A percentile compares a stretch with the other conserved stretches of the same genome.
phyloP scores from a whole-genome alignment of 2,329 filamentous ascomycete genomes.

The Rhytidhysteron rufulum region DNA sequence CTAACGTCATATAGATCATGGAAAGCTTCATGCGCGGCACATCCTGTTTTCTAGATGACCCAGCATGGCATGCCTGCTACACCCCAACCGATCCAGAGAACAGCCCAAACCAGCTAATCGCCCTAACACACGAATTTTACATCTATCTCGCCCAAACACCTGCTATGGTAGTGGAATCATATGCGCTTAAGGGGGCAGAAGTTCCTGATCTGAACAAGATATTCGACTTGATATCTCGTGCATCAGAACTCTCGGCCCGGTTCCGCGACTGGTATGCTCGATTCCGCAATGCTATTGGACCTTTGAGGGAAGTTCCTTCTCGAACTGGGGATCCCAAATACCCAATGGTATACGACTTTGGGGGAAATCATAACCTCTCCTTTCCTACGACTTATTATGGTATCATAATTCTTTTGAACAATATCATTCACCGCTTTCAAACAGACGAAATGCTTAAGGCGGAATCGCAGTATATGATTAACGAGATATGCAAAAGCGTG shows the following conservation, averaged over 20 bases:
- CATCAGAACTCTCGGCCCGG: neutral
- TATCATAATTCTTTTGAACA: neutral
- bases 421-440: neutral
- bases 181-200: neutral
- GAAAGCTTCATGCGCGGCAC: slow-evolving; percentile 1
- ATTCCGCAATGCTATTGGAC: neutral
- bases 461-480: neutral
- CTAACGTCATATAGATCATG: neutral
- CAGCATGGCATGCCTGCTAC: neutral
- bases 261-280: neutral
- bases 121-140: slow-evolving; percentile 1
- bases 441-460: neutral
- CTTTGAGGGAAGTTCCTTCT: neutral
- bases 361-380: neutral
- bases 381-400: slow-evolving; percentile 1
- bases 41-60: neutral
- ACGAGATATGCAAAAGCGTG: slow-evolving; percentile 1
- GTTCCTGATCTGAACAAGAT: neutral
- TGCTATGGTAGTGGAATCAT: neutral
- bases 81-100: neutral
- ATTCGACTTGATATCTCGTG: neutral
- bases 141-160: neutral
- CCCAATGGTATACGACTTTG: neutral
- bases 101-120: neutral
- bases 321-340: neutral